Conservation (phyloP, 164 flowering plant genomes). For the Platanus orientalis region DNA sequence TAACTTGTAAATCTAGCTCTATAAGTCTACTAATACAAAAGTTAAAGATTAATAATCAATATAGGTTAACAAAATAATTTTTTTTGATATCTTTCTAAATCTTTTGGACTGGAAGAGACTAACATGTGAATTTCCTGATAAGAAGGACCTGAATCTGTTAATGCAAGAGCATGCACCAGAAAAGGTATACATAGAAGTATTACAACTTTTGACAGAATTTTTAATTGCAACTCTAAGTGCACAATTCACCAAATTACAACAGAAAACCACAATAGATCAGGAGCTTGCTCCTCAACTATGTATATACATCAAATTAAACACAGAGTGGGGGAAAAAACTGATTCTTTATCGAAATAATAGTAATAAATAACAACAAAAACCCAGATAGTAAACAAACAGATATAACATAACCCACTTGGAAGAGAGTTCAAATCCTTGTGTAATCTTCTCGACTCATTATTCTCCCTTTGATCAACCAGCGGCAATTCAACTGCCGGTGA, state of each 20-base stretch:
- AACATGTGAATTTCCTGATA: too few relatives aligned
- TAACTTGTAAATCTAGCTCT: too few relatives aligned
- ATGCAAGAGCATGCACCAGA: too few relatives aligned
- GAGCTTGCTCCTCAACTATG: neutral
- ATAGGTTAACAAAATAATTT: too few relatives aligned
- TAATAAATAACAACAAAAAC: neutral
- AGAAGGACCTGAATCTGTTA: too few relatives aligned
- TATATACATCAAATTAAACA: too few relatives aligned
- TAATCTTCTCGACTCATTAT: conserved; percentile 11
- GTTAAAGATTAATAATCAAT: too few relatives aligned
- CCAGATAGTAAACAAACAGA: neutral
- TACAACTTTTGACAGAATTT: neutral
- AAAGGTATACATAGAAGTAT: too few relatives aligned
- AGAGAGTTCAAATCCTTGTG: conserved; percentile 31
- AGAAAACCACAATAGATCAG: neutral
- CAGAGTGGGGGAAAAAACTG: too few relatives aligned
- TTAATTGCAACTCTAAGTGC: neutral
- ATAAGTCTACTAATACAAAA: too few relatives aligned
- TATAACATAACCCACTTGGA: conserved; percentile 28
- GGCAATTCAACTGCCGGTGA: conserved; percentile 12
- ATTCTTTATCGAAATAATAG: neutral
- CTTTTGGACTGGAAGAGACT: too few relatives aligned
- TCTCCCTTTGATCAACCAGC: conserved; percentile 12
- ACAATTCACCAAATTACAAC: neutral
- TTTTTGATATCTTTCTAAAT: too few relatives aligned